Evolutionary conservation across 2,329 filamentous ascomycete species (phyloP).

Genomic region (Clarireedia homoeocarpa): DNA sequence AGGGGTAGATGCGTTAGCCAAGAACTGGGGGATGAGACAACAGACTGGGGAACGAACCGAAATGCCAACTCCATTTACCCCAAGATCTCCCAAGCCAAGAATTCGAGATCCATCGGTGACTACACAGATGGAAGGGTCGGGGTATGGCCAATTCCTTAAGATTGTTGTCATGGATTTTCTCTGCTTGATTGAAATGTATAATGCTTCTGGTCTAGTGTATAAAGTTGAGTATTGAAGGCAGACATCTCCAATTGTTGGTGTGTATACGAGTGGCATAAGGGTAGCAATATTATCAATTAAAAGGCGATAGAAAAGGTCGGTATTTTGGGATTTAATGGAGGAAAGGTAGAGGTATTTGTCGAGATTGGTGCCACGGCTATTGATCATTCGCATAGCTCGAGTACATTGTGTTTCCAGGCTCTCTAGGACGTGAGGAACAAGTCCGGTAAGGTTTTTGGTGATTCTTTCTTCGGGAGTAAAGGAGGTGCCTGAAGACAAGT

Average conservation of each 20-base stretch:
- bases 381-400: conserved; percentile 67
- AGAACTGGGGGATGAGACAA: neutral
- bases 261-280: conserved; percentile 79
- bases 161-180: conserved; percentile 83
- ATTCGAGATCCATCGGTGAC: conserved; percentile 93
- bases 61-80: conserved; percentile 96
- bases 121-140: conserved; percentile 88
- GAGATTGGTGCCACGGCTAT: conserved; percentile 58
- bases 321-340: conserved; percentile 65
- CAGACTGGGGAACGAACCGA: conserved; percentile 49
- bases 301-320: conserved; percentile 76
- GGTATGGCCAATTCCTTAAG: conserved; percentile 86
- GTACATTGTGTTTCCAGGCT: conserved; percentile 51
- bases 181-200: conserved; percentile 96
- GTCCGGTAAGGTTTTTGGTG: conserved; percentile 56
- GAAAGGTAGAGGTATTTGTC: conserved; percentile 83
- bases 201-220: conserved; percentile 87
- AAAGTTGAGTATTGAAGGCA: conserved; percentile 94
- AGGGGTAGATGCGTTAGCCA: neutral
- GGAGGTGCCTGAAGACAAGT: conserved; percentile 43
- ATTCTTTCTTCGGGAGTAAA: conserved; percentile 58
- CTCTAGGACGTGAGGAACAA: conserved; percentile 58
- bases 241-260: conserved; percentile 87
- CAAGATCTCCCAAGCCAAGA: conserved; percentile 86
- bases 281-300: conserved; percentile 71